These are phyloP conservation scores for Gossypium stocksii DNA, from an alignment of 345 rosid genomes.

Conservation along the genomic window DNA sequence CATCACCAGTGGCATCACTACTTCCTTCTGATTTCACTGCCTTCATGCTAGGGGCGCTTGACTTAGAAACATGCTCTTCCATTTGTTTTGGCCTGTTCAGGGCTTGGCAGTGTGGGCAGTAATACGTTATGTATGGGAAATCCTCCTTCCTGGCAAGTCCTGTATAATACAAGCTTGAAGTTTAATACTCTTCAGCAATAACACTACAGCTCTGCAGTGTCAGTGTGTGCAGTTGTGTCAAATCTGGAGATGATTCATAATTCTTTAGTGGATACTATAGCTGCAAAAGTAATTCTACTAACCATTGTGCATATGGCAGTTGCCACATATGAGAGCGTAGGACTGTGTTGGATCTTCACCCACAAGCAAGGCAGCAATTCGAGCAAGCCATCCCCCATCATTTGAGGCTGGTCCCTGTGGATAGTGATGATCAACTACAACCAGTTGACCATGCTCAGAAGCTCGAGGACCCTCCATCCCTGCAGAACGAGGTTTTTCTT, in stretches of 20 bases:
- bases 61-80: constrained; percentile 32
- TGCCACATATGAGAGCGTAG: constrained; percentile 88
- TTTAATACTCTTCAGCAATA: background rate
- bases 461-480: constrained; percentile 30
- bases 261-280: background rate
- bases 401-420: constrained; percentile 47
- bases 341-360: constrained; percentile 94
- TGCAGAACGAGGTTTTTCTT: constrained; percentile 39
- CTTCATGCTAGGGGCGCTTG: constrained; percentile 27
- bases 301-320: constrained; percentile 96
- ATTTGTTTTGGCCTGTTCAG: constrained; percentile 63
- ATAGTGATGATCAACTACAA: constrained; percentile 61
- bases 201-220: background rate
- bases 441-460: constrained; percentile 49
- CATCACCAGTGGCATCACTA: constrained; percentile 23
- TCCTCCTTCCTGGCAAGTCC: constrained; percentile 92
- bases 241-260: background rate
- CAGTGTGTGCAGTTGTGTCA: background rate
- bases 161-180: constrained; percentile 18
- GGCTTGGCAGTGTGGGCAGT: constrained; percentile 86
- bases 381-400: constrained; percentile 89
- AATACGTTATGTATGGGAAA: constrained; percentile 67
- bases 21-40: constrained; percentile 17
- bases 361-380: constrained; percentile 80
- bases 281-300: constrained; percentile 18